Evolutionary conservation across 2,329 filamentous ascomycete species (phyloP), one percentile per base, ranked within the genome.

Genomic region (Karstenula rhodostoma): DNA sequence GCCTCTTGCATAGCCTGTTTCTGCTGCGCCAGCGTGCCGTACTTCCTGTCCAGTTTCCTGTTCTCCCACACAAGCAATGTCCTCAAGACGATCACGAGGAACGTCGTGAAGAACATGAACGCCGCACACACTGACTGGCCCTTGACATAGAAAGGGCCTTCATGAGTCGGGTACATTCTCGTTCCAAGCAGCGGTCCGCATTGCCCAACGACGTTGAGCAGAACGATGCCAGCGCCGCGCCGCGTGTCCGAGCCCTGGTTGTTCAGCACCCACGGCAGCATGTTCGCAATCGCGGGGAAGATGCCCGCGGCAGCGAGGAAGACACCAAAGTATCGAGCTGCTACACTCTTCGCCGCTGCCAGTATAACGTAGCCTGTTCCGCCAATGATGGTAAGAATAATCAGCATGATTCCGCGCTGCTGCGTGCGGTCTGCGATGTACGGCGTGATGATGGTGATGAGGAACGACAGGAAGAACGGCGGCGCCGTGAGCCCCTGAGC

Each of bases 401-500:
- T 78, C 63, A 92, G 85, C 66, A 86, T 83, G 47, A 86, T 71
- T 1, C 88, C 89, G 44, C 90, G 87, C 72, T 90, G 89, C 63
- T 86, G 84, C 1, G 84, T 82, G 15, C 82, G 82, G 77, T 92
- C 90, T n/a, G 89, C 88, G 37, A 91, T 73, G 73, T 82, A 90
- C 5, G 88, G 87, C 1, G 85, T 86, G 10, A 71, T 67, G 60
- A 92, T 83, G 47, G 87, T 89, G 23, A 87, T 77, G 13, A 90
- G 67, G 71, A 90, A 91, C 1, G 89, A 84, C 17, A 90, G 75
- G 67, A 92, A 86, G 74, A 90, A 92, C 0, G 90, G 89, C 0
- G 90, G 90, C 0, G 89, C 89, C 0, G 89, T 89, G 13, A 93
- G 83, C 0, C 90, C 90, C 76, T 93, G 90, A 0, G 90, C 88